Conservation (phyloP, 306 rosid genomes). For the Hippophae gyantsensis region DNA sequence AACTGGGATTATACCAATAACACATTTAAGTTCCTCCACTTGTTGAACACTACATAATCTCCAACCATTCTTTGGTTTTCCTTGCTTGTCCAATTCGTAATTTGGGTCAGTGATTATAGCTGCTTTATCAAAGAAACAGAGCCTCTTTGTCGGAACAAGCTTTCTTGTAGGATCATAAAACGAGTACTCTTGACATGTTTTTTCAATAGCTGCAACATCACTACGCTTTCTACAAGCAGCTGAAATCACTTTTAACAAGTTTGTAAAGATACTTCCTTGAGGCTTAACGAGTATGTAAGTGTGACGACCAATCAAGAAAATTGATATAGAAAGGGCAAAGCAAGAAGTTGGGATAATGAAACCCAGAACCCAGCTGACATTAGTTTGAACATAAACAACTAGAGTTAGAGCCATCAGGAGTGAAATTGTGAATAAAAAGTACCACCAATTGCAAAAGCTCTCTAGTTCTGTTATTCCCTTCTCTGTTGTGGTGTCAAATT, state of each 20-base stretch:
- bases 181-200: not conserved
- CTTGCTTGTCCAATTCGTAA: slow-evolving; percentile 32
- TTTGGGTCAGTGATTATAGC: slow-evolving; percentile 36
- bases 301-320: slow-evolving; percentile 51
- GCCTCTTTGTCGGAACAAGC: slow-evolving; percentile 41
- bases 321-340: slow-evolving; percentile 41
- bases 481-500: slow-evolving; percentile 53
- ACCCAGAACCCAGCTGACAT: slow-evolving; percentile 61
- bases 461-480: slow-evolving; percentile 53
- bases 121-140: slow-evolving; percentile 54
- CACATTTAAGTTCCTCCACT: slow-evolving; percentile 63
- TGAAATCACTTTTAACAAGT: slow-evolving; percentile 41
- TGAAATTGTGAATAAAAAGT: slow-evolving; percentile 58
- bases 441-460: slow-evolving; percentile 92
- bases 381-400: slow-evolving; percentile 69
- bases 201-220: not conserved
- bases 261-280: slow-evolving; percentile 51
- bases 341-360: slow-evolving; percentile 58
- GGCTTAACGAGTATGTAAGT: slow-evolving; percentile 48
- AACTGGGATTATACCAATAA: slow-evolving; percentile 51
- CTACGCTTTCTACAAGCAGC: slow-evolving; percentile 48
- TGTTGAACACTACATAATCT: slow-evolving; percentile 62
- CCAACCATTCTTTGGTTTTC: slow-evolving; percentile 48
- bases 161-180: slow-evolving; percentile 35
- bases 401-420: slow-evolving; percentile 56